Percentiles rank a stretch among this genome's conserved stretches.
Evolutionary conservation across 306 rosid genomes (phyloP).

Genomic region (Dalbergia cultrata): DNA sequence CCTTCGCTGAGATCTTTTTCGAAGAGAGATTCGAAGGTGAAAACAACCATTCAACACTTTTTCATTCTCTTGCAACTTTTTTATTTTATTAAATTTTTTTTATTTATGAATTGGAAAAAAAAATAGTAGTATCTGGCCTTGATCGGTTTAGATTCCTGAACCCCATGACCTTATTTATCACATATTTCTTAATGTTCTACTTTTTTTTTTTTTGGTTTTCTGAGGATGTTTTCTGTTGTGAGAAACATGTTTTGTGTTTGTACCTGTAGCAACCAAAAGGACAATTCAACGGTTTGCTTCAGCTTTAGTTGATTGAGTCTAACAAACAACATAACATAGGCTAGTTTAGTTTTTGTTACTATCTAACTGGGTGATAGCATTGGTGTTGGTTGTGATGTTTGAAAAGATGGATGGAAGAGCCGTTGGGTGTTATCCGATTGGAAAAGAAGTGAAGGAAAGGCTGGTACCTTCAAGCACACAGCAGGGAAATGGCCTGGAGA

Average conservation of each 20-base stretch:
- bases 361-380: constrained; percentile 15
- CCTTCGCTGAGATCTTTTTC: constrained; percentile 60
- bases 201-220: neutral
- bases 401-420: constrained; percentile 78
- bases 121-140: neutral
- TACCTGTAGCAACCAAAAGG: constrained; percentile 5
- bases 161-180: too few species aligned
- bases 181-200: too few species aligned
- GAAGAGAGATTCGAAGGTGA: constrained; percentile 76
- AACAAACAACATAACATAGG: neutral
- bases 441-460: constrained; percentile 88
- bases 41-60: neutral
- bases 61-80: neutral
- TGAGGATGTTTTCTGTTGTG: neutral
- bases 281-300: neutral
- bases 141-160: neutral
- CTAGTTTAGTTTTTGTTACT: neutral
- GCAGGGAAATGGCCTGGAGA: constrained; percentile 87
- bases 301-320: neutral
- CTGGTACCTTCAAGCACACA: constrained; percentile 77
- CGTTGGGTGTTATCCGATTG: constrained; percentile 85
- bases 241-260: too few species aligned
- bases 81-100: neutral
- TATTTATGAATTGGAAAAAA: neutral
- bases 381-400: constrained; percentile 15